Evolutionary conservation across 2,329 filamentous ascomycete genomes (phyloP), one percentile per base, ranked within the genome.

Genomic region (Talaromyces funiculosus): DNA sequence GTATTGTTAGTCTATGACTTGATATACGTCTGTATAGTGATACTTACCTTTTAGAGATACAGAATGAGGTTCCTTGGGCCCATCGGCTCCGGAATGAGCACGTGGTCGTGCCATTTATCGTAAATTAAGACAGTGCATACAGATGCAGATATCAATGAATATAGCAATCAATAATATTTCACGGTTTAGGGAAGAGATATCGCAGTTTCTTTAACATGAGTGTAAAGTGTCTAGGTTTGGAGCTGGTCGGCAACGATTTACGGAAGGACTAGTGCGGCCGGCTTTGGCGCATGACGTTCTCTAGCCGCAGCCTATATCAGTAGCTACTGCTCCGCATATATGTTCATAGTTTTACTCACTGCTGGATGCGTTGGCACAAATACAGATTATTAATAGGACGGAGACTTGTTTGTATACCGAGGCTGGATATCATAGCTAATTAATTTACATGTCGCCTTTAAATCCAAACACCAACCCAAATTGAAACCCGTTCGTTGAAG

Each of bases 21-120:
- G 24, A 38, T 24, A 26, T 26, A 35, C 56, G 47, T 49, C 58
- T 45, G 51, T 55, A 53, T 35, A 18, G 18, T 22, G 35, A 56
- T 62, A 54, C 69, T 51, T 71, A 80, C 78, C 90, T 79, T 92
- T 93, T 57, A 92, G 78, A 56, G 89, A 92, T 49, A 92, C 84
- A 20, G 87, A 85, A 75, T 92, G 89, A 38, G 89, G 88, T 75
- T 92, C 90, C 73, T 90, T 90, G 14, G 74, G 72, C 53, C 69
- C 73, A 45, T 80, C 78, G 53, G 76, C 75, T 14, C 72, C 68
- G 16, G 76, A 78, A 49, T 73, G 68, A 55, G 76, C 74, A 62
- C 77, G 72, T 57, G 75, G 69, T 31, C 76, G 76, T 65, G 76
- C 72, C 77, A 79, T 79, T 16, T 14, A 14, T 51, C 29, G 18